These are phyloP conservation scores for Coemansia sp. DNA, from an alignment of 192 early-diverging fungal species.

Conservation along the genomic window DNA sequence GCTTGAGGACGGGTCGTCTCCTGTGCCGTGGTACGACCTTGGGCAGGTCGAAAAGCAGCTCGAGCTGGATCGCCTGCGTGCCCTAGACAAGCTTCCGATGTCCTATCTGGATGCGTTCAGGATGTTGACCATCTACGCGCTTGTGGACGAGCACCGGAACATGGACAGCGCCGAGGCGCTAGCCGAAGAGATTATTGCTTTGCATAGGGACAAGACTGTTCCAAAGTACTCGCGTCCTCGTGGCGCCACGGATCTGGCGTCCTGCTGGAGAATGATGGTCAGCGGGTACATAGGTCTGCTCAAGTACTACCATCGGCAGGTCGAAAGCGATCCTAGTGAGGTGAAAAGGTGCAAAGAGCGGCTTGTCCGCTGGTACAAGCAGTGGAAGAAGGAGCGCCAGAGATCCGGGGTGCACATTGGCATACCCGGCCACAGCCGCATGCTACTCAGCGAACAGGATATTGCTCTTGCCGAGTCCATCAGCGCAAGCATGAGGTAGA, in stretches of 20 bases:
- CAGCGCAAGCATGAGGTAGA: background rate
- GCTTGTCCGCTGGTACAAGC: conserved; percentile 29
- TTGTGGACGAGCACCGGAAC: conserved; percentile 41
- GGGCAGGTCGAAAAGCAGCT: conserved; percentile 37
- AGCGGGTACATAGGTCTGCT: conserved; percentile 24
- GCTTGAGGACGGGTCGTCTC: conserved; percentile 2
- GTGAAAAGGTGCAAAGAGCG: conserved; percentile 16
- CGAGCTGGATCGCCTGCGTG: conserved; percentile 44
- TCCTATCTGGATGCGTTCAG: conserved; percentile 18
- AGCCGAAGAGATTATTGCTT: conserved; percentile 26
- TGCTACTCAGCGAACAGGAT: background rate
- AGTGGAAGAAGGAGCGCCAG: conserved; percentile 12
- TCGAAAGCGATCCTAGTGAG: background rate
- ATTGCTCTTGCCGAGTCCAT: background rate
- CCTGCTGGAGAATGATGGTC: conserved; percentile 37
- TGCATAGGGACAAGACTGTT: conserved; percentile 18
- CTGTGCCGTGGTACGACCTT: conserved; percentile 30
- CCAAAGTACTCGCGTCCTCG: conserved; percentile 22
- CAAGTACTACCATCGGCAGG: conserved; percentile 10
- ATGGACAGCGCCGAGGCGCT: conserved; percentile 33
- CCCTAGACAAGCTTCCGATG: conserved; percentile 45
- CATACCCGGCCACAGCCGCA: conserved; percentile 7
- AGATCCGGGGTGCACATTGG: background rate
- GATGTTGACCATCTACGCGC: conserved; percentile 40
- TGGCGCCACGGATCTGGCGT: conserved; percentile 16